Base-by-base conservation (phyloP, 2,329 filamentous ascomycete species). In the Penicillium paneum region DNA sequence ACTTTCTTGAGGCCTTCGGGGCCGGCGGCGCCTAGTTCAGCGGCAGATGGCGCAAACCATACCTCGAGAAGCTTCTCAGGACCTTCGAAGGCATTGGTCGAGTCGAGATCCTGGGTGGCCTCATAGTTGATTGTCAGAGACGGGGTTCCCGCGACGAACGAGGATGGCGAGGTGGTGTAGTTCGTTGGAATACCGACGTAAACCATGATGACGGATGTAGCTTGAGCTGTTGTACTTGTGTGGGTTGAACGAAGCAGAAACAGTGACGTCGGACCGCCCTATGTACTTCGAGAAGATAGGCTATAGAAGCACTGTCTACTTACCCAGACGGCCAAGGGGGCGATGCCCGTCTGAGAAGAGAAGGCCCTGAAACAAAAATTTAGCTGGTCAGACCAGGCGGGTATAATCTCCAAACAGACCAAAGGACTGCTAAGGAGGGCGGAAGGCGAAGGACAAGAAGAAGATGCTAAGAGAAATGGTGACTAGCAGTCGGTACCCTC, bases 31-130 rank as follows among this genome's bases (percentile, higher is more conserved):
- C 84, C 77, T 17, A 91, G 81, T 57, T 86, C 81, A 61, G 84
- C 80, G 47, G 91, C 82, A 66, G 89, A 90, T 24, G 92, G 86
- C 55, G 89, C 88, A 73, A 99, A 97, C 94, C 94, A 99, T 70
- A 99, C 93, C 80, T 99, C 94, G 67, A 99, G 83, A 52, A 99
- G 83, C 81, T 99, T 99, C 80, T 99, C 94, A 41, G 94, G 94
- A 56, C 93, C 93, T 81, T 99, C 94, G 72, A 99, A 99, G 64
- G 93, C 92, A 82, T 91, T 96, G 82, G 81, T 89, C 54, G 92
- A 97, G 78, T 97, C 94, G 69, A 97, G 83, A 74, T 96, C 92
- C 65, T 91, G 83, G 63, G 90, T 91, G 66, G 93, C 91, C 80
- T 95, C 90, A 76, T 91, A 91, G 78, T 97, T 97, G 82, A 97